phyloP scores from a whole-genome alignment of 768 basidiomycete genomes.

The Serendipita sp. region DNA sequence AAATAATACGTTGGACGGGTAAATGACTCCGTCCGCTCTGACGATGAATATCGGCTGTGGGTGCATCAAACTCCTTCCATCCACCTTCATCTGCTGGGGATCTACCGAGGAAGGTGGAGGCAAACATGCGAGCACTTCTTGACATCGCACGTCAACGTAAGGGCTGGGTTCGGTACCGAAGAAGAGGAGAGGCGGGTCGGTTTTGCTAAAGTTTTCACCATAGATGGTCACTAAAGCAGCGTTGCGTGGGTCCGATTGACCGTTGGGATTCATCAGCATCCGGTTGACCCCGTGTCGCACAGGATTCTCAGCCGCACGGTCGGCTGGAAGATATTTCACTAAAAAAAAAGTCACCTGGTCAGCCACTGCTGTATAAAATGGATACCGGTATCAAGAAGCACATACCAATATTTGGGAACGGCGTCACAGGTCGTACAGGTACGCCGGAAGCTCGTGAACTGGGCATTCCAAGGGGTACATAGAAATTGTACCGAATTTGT shows the following conservation, averaged over 20 bases:
- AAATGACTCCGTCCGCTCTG: slow-evolving; percentile 71
- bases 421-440: slow-evolving; percentile 5
- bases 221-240: slow-evolving; percentile 73
- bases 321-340: slow-evolving; percentile 81
- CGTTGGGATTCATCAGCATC: slow-evolving; percentile 10
- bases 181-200: slow-evolving; percentile 66
- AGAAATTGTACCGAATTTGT: slow-evolving; percentile 87
- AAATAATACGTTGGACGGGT: slow-evolving; percentile 54
- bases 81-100: slow-evolving; percentile 56
- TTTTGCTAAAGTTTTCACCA: slow-evolving; percentile 77
- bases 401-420: slow-evolving; percentile 22
- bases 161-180: slow-evolving; percentile 76
- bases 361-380: background rate
- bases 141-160: slow-evolving; percentile 76
- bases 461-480: slow-evolving; percentile 70
- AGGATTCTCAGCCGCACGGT: slow-evolving; percentile 68
- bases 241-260: slow-evolving; percentile 63
- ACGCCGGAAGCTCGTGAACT: slow-evolving; percentile 15
- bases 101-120: slow-evolving; percentile 21
- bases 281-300: slow-evolving; percentile 23
- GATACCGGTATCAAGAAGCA: slow-evolving; percentile 37
- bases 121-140: slow-evolving; percentile 28
- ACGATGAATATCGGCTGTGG: slow-evolving; percentile 60
- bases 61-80: slow-evolving; percentile 23
- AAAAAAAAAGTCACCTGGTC: background rate